A percentile compares a stretch with the other conserved stretches of the same genome.
These are phyloP conservation scores for Pseudogymnoascus sp. DNA, from an alignment of 2,329 filamentous ascomycete genomes.

Conservation along the genomic window DNA sequence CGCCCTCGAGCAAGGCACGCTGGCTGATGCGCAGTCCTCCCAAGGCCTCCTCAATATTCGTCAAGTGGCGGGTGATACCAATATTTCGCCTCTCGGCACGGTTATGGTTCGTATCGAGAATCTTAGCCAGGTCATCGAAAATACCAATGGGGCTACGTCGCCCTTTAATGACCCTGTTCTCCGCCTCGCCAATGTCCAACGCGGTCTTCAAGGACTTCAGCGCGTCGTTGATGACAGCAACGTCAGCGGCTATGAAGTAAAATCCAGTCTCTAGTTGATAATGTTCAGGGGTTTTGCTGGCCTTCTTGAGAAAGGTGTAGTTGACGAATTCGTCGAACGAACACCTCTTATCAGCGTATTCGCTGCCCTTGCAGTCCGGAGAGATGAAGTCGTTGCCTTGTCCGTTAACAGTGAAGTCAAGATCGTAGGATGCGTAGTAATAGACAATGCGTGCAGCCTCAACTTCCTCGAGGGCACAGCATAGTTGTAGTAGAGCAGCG, in stretches of 20 bases:
- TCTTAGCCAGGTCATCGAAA: neutral
- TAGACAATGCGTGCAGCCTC: neutral
- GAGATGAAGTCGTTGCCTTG: neutral
- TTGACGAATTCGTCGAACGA: conserved; percentile 1
- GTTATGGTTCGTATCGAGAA: neutral
- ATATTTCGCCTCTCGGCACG: neutral
- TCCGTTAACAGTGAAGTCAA: neutral
- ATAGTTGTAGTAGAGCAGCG: neutral
- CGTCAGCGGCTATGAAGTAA: neutral
- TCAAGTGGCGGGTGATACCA: neutral
- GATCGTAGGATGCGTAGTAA: neutral
- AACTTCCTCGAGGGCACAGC: neutral
- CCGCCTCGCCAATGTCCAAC: neutral
- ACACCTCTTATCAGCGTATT: neutral
- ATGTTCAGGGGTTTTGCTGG: neutral
- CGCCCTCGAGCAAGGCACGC: neutral
- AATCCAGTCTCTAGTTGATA: neutral
- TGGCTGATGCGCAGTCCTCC: neutral
- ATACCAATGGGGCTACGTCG: neutral
- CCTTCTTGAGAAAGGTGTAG: neutral
- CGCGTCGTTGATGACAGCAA: neutral
- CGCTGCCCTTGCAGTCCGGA: neutral
- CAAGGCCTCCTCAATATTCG: neutral
- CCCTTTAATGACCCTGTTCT: neutral
- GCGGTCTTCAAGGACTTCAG: neutral